These are phyloP conservation scores for Cyclospora cayetanensis DNA, from an alignment of 169 alveolate genomes.

Conservation along the genomic window DNA sequence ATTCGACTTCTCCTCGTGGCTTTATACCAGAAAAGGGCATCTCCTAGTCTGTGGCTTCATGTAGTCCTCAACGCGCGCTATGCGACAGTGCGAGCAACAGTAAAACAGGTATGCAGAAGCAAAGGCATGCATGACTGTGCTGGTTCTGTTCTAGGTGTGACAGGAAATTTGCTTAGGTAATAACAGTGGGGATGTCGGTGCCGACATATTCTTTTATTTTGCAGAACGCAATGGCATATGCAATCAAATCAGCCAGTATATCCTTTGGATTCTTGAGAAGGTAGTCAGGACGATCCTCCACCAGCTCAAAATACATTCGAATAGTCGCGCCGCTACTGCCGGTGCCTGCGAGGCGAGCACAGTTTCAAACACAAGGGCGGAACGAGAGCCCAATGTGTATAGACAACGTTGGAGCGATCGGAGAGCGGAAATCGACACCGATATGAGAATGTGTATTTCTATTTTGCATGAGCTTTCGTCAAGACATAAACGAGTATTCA, in stretches of 20 bases:
- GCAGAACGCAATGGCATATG: constrained; percentile 62
- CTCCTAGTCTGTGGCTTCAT: no score
- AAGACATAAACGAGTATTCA: neutral
- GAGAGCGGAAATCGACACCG: neutral
- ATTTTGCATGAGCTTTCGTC: neutral
- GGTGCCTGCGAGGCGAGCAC: constrained; percentile 80
- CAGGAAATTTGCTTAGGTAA: constrained; percentile 56
- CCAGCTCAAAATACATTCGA: constrained; percentile 93
- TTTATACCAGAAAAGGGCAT: no score
- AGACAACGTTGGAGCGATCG: neutral
- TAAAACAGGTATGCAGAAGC: no score
- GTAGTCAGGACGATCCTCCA: constrained; percentile 44
- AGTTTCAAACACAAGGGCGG: neutral
- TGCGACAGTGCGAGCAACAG: no score
- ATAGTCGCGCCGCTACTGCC: constrained; percentile 95
- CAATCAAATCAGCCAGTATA: neutral
- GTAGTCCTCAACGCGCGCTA: no score
- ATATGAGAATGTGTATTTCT: neutral
- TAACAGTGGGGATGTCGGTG: constrained; percentile 65
- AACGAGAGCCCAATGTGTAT: neutral
- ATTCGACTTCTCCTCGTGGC: no score
- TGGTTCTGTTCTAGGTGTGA: no score
- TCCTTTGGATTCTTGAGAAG: neutral
- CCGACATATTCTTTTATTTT: constrained; percentile 53
- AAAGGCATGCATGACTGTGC: no score